Evolutionary conservation across 495 filamentous ascomycete genomes (phyloP), one percentile per base, ranked within the genome.

Genomic region (Penicillium tannophilum): DNA sequence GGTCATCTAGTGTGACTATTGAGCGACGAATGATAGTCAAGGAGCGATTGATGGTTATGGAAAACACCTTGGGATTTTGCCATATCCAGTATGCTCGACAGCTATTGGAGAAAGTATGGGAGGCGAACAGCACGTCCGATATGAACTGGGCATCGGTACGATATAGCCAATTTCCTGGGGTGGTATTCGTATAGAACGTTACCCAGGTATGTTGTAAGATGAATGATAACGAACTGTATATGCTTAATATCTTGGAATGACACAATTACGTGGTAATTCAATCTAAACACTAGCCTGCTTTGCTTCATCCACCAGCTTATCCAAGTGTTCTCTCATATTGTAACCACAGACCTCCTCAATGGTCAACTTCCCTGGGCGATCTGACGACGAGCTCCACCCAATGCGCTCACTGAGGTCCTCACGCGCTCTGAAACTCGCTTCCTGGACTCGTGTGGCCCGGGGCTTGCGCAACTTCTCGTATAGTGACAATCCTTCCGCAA

Each of bases 381-480:
- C 64, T 10, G 56, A 45, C n/a, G 55, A 53, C 1, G 58, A 61
- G 8, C 62, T 62, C 64, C 63, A 71, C 0, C 68, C 68, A 52
- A 73, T 73, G 0, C 71, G 61, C 57, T 73, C 71, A 10, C 33
- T 65, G 8, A 73, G 55, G 24, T 73, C 60, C 54, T 71, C 64
- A 0, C 68, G 56, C 1, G 71, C 71, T 30, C 60, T 46, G 36
- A 63, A 66, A 46, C 68, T 71, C 6, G 78, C 77, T 17, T 58
- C 72, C 44, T 81, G 77, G 1, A 80, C 69, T 1, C 65, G 60
- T 0, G 73, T 76, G 1, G 74, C 78, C 14, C 78, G 54, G 3
- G 62, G 64, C 43, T 74, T 75, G 10, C 78, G 70, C 3, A 79
- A 17, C 41, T 69, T 60, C 54, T 81, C 75, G 47, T 81, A 81